Base-by-base conservation (phyloP, 2,329 filamentous ascomycete genomes). In the Venturiaceae sp. region DNA sequence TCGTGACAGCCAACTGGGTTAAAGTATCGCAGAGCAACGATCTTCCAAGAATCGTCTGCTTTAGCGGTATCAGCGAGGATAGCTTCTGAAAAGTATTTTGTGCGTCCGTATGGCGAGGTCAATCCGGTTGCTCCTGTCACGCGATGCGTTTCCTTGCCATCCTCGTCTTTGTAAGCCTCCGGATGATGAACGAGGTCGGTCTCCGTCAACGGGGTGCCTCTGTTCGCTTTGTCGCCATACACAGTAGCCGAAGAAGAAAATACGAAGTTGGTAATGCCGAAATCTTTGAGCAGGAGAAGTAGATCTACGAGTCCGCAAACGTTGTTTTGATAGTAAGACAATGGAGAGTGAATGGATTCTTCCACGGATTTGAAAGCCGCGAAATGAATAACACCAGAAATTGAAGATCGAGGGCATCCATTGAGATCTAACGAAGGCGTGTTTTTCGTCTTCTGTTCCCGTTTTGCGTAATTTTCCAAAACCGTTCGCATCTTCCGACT, bases 221-320 rank as follows among this genome's bases (percentile, higher is more conserved):
- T 68, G 41, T 71, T 71, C 5, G 71, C 67, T 21, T 65, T 65
- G 60, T 72, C 70, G 4, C 84, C 84, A 64, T 87, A 87, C 1
- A 87, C 84, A 0, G 83, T 85, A 7, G 84, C 84, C 0, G 83
- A 86, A 0, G 83, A 86, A 1, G 82, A 85, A 66, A 87, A 87
- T 60, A 87, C 83, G 61, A 87, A 82, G 41, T 80, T 84, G 64
- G 83, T 84, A 69, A 87, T 83, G 34, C 78, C 75, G 64, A 81
- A 82, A 60, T 82, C 76, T 55, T 79, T 77, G 50, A 87, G 75
- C 4, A 80, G 74, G 19, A 75, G 70, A 32, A 84, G 75, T 59
- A 87, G 79, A 60, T 83, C 76, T 53, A 87, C 75, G 5, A 87
- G 72, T 0, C 84, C 84, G 63, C 79, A 80, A 33, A 87, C 82